Base-by-base conservation (phyloP, 345 rosid species). In the Laguncularia racemosa region DNA sequence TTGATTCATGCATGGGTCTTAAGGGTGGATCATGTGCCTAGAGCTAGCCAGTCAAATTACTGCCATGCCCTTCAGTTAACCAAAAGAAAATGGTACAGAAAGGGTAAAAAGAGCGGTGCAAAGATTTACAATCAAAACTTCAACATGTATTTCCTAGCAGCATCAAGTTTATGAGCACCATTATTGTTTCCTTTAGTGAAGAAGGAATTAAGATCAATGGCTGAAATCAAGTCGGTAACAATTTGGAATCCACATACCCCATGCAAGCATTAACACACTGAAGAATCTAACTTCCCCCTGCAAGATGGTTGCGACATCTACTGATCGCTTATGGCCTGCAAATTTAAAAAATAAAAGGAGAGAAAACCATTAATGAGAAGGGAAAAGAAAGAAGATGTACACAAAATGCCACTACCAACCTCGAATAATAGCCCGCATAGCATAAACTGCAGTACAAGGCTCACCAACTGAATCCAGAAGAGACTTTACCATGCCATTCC, bases 401-500 rank as follows among this genome's bases (percentile, higher is more conserved):
- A 23, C 33, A 45, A 59, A 46, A 54, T 55, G 45, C 48, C 33
- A 48, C 72, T 19, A 43, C 44, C 45, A 65, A 93, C 97, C 97
- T 90, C 92, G 79, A 58, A 93, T 93, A 50, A 93, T 70, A 45
- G 99, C 76, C 51, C 87, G 65, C 60, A 78, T 66, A 16, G 96
- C 97, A 74, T 78, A 79, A 51, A 76, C 58, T 44, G 84, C 72
- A 60, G 56, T 75, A 67, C 96, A 89, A 12, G 84, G 84, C 69
- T 79, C 77, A 50, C 97, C 95, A 46, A 73, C 97, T 0, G 84
- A 72, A 66, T 85, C 85, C 66, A 93, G 69, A 69, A 84, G 63
- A 43, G 99, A 93, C 61, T 89, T 93, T 44, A 60, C 86, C 99
- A 93, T 87, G 62, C 99, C 99, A 71, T 93, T 93, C 59, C 85